Base-by-base conservation (phyloP, 805 yeast genomes). In the Nakazawaea populi region DNA sequence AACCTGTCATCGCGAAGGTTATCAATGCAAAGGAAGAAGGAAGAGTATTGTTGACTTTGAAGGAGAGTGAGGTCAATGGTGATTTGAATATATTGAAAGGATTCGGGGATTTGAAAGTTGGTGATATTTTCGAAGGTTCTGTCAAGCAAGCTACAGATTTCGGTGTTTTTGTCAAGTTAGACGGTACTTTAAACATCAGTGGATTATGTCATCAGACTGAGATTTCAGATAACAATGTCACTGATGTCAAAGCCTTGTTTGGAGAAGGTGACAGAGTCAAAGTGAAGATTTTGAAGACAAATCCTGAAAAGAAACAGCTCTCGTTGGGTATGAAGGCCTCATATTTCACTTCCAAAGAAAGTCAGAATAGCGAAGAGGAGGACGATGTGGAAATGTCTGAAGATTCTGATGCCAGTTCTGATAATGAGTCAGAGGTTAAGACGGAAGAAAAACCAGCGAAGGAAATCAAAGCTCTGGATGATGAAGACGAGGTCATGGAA, bases 251-350 rank as follows among this genome's bases (percentile, higher is more conserved):
- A 42, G 72, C 82, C 11, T 74, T 92, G 52, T 92, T 92, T 66
- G 85, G 87, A 49, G 88, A 81, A 60, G 98, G 98, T 56, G 98
- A 92, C 63, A 76, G 85, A 55, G 97, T 92, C 42, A 89, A 89
- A 69, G 96, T 89, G 36, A 86, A 85, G 69, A 75, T 92, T 38
- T 72, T 91, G 58, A 77, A 73, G 32, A 72, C 85, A 34, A 83
- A 87, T 60, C 51, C 58, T 1, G 80, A 73, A 9, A 89, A 86
- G 73, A 84, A 83, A 54, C 91, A 87, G 62, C 62, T 92, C 24
- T 83, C 96, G 0, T 76, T 92, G 54, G 97, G 98, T 56, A 84
- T 92, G 91, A 92, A 90, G 72, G 97, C 97, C 2, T 87, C 96
- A 3, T 89, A 85, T 68, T 94, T 92, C 65, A 50, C 56, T 6